Base-by-base conservation (phyloP, 192 early-diverging fungal species). In the Haplosporangium gracile region DNA sequence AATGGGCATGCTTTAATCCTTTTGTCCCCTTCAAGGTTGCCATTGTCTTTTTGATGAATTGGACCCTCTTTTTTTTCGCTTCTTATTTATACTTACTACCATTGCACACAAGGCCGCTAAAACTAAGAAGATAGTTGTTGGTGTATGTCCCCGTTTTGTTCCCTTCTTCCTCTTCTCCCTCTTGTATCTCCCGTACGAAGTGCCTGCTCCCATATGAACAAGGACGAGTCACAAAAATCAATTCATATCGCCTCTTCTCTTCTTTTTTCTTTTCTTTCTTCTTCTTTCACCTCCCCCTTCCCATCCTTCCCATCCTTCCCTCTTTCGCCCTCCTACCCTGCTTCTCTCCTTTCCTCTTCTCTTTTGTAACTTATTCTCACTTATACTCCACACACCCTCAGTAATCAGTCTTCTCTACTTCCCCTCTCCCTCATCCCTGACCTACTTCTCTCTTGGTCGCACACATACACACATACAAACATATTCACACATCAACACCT, bases 141-240 rank as follows among this genome's bases (percentile, higher is more conserved):
- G 49, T 51, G 49, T 22, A 0, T 45, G 13, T 13, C 11, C 15
- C 13, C 43, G 13, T 13, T 45, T 45, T 45, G 2, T 11, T 0
- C 15, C 13, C 15, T 45, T 45, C 13, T 45, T 13, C 43, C 15
- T 45, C 15, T 51, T 18, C 20, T 18, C 20, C 15, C 15, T 20
- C 18, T 22, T 51, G 49, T 18, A 51, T 39, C 47, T 20, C 73
- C n/a, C 26, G 5, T 43, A 2, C 20, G 11, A 45, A 45, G 43
- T 45, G 15, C 38, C 38, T 72, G 8, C 71, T 72, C 36, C 36
- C 36, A 36, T 36, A 24, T 26, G 55, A 11, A 57, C 5, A 65
- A 65, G 26, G 60, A 65, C 60, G 60, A 65, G 60, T 65, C 60
- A 65, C 60, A 65, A 32, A 65, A 45, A 36, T 36, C 36, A 36